Evolutionary conservation across 1,284 basidiomycete genomes (phyloP).

Genomic region (Pseudozyma thailandica): DNA sequence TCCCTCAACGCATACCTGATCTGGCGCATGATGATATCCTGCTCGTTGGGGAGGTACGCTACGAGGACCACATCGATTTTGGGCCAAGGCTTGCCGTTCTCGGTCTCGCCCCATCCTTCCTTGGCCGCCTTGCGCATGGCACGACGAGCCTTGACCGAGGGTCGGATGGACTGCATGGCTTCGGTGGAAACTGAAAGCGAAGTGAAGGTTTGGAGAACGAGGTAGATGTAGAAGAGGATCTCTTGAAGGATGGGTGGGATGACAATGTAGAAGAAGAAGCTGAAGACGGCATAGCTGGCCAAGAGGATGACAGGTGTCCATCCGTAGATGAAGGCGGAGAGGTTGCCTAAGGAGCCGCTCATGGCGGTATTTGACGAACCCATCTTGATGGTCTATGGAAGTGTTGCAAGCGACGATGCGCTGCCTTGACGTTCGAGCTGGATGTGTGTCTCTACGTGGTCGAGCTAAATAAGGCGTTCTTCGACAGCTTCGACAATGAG

Average conservation of each 20-base stretch:
- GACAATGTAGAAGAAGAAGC: slow-evolving; percentile 57
- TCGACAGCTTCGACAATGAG: too few relatives aligned
- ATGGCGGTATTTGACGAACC: slow-evolving; percentile 13
- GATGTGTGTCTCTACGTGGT: not conserved
- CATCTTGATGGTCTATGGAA: slow-evolving; percentile 9
- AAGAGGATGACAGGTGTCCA: slow-evolving; percentile 57
- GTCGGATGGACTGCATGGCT: slow-evolving; percentile 55
- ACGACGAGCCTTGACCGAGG: slow-evolving; percentile 49
- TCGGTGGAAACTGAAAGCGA: slow-evolving; percentile 54
- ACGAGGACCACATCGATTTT: slow-evolving; percentile 59
- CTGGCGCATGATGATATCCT: slow-evolving; percentile 62
- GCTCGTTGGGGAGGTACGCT: slow-evolving; percentile 60
- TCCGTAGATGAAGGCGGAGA: slow-evolving; percentile 49
- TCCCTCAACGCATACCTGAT: slow-evolving; percentile 55
- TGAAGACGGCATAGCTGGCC: slow-evolving; percentile 27
- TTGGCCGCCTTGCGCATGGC: slow-evolving; percentile 49
- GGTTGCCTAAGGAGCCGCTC: slow-evolving; percentile 17
- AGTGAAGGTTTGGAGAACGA: slow-evolving; percentile 52
- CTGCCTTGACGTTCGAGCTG: not conserved
- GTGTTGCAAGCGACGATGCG: too few relatives aligned
- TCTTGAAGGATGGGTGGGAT: slow-evolving; percentile 51
- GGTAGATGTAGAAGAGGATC: slow-evolving; percentile 53
- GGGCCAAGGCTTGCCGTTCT: slow-evolving; percentile 51
- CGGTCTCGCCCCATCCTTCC: slow-evolving; percentile 48
- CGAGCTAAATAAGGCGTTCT: too few relatives aligned